Conservation (phyloP, 1,284 basidiomycete genomes). For the Irpex sp. region DNA sequence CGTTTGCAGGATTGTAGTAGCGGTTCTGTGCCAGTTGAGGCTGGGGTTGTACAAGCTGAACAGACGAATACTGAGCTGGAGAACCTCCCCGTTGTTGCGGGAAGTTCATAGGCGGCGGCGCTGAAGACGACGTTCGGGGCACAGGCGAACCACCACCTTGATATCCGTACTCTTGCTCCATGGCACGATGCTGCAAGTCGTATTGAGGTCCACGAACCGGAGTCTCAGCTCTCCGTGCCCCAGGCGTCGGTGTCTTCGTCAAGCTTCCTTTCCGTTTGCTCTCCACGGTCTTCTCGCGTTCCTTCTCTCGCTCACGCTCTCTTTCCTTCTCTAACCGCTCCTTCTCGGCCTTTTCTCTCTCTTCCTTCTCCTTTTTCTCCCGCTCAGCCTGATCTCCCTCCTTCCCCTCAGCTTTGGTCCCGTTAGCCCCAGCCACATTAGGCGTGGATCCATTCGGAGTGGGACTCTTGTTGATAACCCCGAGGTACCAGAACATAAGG, state of each 20-base stretch:
- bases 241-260: slow-evolving; percentile 47
- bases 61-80: slow-evolving; percentile 19
- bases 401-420: background rate
- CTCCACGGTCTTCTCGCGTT: slow-evolving; percentile 36
- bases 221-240: slow-evolving; percentile 76
- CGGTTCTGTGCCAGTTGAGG: slow-evolving; percentile 26
- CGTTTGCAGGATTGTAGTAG: slow-evolving; percentile 29
- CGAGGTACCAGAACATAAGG: slow-evolving; percentile 99
- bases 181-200: slow-evolving; percentile 88
- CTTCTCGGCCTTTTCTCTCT: slow-evolving; percentile 38
- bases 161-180: slow-evolving; percentile 75
- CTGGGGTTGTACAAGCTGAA: slow-evolving; percentile 32
- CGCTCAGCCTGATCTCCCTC: slow-evolving; percentile 18
- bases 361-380: slow-evolving; percentile 31
- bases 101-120: slow-evolving; percentile 14
- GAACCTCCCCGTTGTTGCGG: slow-evolving; percentile 11
- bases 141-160: slow-evolving; percentile 3
- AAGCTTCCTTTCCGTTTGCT: slow-evolving; percentile 38
- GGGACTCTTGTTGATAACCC: slow-evolving; percentile 91
- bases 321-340: slow-evolving; percentile 42
- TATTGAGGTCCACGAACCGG: slow-evolving; percentile 87
- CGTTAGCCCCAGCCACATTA: slow-evolving; percentile 7
- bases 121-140: slow-evolving; percentile 19
- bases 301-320: slow-evolving; percentile 41
- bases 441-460: slow-evolving; percentile 14